Evolutionary conservation across 2,329 filamentous ascomycete species (phyloP).

Genomic region (Neonectria ditissima): DNA sequence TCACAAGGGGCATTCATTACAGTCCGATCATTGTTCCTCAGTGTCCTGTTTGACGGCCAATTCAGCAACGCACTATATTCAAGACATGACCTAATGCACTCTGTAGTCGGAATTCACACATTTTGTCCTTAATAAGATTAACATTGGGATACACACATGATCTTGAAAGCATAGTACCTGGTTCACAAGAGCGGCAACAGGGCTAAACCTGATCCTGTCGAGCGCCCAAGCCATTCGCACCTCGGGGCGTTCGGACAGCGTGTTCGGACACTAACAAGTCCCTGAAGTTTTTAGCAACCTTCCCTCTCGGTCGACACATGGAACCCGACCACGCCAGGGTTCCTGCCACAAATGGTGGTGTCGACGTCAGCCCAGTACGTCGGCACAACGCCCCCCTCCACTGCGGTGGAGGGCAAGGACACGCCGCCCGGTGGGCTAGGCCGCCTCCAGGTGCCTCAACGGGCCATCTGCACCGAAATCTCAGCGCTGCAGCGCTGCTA

Average conservation of each 20-base stretch:
- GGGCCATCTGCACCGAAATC: conserved; percentile 18
- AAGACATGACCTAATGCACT: not conserved
- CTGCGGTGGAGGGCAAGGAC: not conserved
- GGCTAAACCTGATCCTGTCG: conserved; percentile 6
- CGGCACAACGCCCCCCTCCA: conserved; percentile 20
- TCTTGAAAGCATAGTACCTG: too few relatives aligned
- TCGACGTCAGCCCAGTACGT: conserved; percentile 24
- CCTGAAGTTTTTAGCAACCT: conserved; percentile 15
- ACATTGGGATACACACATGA: too few relatives aligned
- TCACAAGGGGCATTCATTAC: not conserved
- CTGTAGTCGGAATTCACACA: too few relatives aligned
- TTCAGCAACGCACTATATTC: not conserved
- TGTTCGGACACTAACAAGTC: conserved; percentile 2
- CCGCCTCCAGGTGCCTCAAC: conserved; percentile 18
- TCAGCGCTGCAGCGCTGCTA: conserved; percentile 9
- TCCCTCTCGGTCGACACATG: conserved; percentile 17
- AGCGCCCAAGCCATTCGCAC: conserved; percentile 1
- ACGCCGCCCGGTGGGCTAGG: not conserved
- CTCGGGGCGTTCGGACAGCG: conserved; percentile 19
- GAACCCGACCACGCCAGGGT: conserved; percentile 17
- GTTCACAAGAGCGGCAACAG: conserved; percentile 1
- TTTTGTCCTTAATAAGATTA: too few relatives aligned
- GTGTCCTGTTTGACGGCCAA: not conserved
- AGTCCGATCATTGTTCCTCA: not conserved
- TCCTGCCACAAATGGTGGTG: conserved; percentile 14